These are phyloP conservation scores for Ceratocystiopsis minuta DNA, from an alignment of 2,329 filamentous ascomycete species.

Conservation along the genomic window DNA sequence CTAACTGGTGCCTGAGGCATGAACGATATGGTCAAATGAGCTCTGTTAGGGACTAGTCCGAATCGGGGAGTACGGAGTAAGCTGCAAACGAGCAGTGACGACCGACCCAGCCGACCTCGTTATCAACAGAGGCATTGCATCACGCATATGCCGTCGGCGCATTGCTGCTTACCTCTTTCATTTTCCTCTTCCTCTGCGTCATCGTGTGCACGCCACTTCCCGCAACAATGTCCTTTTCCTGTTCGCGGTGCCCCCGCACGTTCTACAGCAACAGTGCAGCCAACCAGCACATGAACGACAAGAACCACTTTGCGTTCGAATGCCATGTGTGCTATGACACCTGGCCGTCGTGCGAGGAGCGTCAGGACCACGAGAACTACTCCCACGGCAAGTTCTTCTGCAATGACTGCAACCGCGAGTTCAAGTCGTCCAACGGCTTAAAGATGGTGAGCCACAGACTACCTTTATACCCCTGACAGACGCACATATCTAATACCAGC, in stretches of 20 bases:
- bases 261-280: neutral
- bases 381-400: neutral
- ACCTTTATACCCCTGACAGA: neutral
- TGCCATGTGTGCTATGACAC: constrained; percentile 3
- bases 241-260: neutral
- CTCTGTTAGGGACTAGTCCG: no score
- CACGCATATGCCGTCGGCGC: no score
- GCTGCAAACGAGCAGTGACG: no score
- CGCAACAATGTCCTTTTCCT: neutral
- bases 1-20: no score
- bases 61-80: no score
- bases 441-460: neutral
- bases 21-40: no score
- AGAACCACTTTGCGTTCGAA: constrained; percentile 3
- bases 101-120: no score
- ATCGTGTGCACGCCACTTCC: no score
- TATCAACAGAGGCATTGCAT: no score
- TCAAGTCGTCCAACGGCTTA: neutral
- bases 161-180: no score
- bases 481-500: neutral
- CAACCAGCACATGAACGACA: constrained; percentile 1
- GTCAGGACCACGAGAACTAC: neutral
- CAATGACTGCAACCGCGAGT: neutral
- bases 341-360: neutral
- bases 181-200: no score